These are phyloP conservation scores for Clavispora phyllophila DNA, from an alignment of 805 yeast genomes.

Conservation along the genomic window DNA sequence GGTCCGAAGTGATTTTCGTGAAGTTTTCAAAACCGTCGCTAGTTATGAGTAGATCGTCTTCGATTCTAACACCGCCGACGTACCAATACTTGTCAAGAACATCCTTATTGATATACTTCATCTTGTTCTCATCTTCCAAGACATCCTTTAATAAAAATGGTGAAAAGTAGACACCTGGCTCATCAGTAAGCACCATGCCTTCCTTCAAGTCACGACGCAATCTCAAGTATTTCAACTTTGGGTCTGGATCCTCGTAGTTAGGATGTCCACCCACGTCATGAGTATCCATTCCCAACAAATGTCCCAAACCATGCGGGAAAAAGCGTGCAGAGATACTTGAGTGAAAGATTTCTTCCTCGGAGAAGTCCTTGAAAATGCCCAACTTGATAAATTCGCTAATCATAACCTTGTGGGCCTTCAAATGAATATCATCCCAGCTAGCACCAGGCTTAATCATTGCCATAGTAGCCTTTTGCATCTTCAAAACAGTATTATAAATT, in stretches of 20 bases:
- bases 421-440: slow-evolving; percentile 79
- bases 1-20: slow-evolving; percentile 80
- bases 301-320: slow-evolving; percentile 96
- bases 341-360: slow-evolving; percentile 61
- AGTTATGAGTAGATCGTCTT: slow-evolving; percentile 85
- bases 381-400: slow-evolving; percentile 64
- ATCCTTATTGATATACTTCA: slow-evolving; percentile 56
- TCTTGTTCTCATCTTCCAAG: slow-evolving; percentile 42
- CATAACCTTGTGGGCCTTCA: slow-evolving; percentile 72
- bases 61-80: slow-evolving; percentile 96
- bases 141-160: slow-evolving; percentile 70
- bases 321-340: slow-evolving; percentile 72
- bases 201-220: slow-evolving; percentile 65
- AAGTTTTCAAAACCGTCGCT: slow-evolving; percentile 72
- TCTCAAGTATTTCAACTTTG: slow-evolving; percentile 71
- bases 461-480: slow-evolving; percentile 79
- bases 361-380: slow-evolving; percentile 62
- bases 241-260: slow-evolving; percentile 79
- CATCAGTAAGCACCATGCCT: slow-evolving; percentile 89
- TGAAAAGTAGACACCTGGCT: slow-evolving; percentile 92
- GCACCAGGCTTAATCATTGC: slow-evolving; percentile 74
- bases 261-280: slow-evolving; percentile 93
- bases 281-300: slow-evolving; percentile 88
- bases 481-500: slow-evolving; percentile 71
- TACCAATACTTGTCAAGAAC: slow-evolving; percentile 74